A percentile compares a stretch with the other conserved stretches of the same genome.
phyloP scores from a whole-genome alignment of 2,329 filamentous ascomycete genomes.

The Alternaria rosae region DNA sequence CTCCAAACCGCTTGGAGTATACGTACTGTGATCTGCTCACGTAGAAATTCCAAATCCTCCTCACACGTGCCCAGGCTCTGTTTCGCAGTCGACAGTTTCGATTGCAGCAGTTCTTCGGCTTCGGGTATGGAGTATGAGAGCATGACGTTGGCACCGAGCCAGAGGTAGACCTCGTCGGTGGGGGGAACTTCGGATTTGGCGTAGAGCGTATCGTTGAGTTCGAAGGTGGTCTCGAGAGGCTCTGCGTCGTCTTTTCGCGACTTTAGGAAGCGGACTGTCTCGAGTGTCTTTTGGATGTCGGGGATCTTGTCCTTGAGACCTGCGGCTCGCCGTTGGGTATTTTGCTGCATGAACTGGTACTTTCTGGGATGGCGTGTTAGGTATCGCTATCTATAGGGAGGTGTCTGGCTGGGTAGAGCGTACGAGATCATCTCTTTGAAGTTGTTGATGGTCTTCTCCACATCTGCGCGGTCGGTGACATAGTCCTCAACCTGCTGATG shows the following conservation, averaged over 20 bases:
- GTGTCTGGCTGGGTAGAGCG: slow-evolving; percentile 22
- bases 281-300: slow-evolving; percentile 94
- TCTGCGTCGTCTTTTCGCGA: slow-evolving; percentile 72
- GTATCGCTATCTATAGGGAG: background rate
- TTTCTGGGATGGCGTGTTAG: slow-evolving; percentile 67
- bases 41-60: slow-evolving; percentile 92
- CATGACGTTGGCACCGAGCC: slow-evolving; percentile 99
- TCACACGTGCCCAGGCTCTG: slow-evolving; percentile 85
- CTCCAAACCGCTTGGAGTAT: background rate
- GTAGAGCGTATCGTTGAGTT: slow-evolving; percentile 95
- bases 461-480: slow-evolving; percentile 77
- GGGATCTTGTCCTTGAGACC: slow-evolving; percentile 94
- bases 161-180: slow-evolving; percentile 92
- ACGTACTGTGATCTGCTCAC: slow-evolving; percentile 90
- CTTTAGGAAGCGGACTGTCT: slow-evolving; percentile 87
- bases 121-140: slow-evolving; percentile 90
- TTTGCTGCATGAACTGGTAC: slow-evolving; percentile 99
- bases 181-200: slow-evolving; percentile 83
- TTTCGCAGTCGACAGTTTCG: slow-evolving; percentile 81
- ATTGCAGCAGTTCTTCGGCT: slow-evolving; percentile 77
- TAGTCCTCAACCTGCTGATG: slow-evolving; percentile 74
- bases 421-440: slow-evolving; percentile 96
- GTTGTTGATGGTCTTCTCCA: slow-evolving; percentile 79
- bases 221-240: slow-evolving; percentile 89
- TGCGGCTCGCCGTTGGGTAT: slow-evolving; percentile 80